These are phyloP conservation scores for Malassezia slooffiae DNA, from an alignment of 1,284 basidiomycete species.

Conservation along the genomic window DNA sequence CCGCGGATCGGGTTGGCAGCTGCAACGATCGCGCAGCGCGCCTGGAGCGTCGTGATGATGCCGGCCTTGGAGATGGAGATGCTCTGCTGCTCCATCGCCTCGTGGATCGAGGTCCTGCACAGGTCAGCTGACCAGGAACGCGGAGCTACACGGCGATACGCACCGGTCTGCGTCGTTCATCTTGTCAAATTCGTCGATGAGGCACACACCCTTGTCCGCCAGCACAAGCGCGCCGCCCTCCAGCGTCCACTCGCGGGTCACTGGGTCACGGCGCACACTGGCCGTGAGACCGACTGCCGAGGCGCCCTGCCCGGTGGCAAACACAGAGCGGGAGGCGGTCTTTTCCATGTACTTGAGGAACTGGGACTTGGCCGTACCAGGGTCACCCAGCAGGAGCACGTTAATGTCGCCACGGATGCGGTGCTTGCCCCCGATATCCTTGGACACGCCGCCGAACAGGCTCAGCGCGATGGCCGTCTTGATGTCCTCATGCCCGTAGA, in stretches of 20 bases:
- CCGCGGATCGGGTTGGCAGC: conserved; percentile 92
- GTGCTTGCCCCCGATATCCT: conserved; percentile 93
- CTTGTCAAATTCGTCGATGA: conserved; percentile 99
- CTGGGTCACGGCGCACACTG: conserved; percentile 90
- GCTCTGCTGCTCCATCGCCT: conserved; percentile 99
- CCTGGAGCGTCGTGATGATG: conserved; percentile 91
- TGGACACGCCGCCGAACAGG: conserved; percentile 82
- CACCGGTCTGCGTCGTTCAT: conserved; percentile 89
- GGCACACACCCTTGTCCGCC: conserved; percentile 94
- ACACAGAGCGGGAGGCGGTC: conserved; percentile 91
- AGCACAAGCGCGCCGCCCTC: conserved; percentile 95
- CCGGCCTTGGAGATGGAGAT: conserved; percentile 99
- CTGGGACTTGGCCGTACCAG: conserved; percentile 96
- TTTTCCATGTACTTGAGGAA: conserved; percentile 99
- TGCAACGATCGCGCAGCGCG: conserved; percentile 90
- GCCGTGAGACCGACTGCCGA: conserved; percentile 96
- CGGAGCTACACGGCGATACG: neutral
- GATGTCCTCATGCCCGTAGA: conserved; percentile 97
- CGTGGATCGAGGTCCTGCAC: conserved; percentile 94
- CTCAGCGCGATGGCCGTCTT: conserved; percentile 93
- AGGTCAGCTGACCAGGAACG: neutral
- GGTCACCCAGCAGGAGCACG: conserved; percentile 85
- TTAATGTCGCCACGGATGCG: conserved; percentile 96
- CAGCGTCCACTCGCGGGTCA: conserved; percentile 95
- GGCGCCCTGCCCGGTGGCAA: conserved; percentile 94